Conservation (phyloP, 768 basidiomycete species). For the Terana coerulea region DNA sequence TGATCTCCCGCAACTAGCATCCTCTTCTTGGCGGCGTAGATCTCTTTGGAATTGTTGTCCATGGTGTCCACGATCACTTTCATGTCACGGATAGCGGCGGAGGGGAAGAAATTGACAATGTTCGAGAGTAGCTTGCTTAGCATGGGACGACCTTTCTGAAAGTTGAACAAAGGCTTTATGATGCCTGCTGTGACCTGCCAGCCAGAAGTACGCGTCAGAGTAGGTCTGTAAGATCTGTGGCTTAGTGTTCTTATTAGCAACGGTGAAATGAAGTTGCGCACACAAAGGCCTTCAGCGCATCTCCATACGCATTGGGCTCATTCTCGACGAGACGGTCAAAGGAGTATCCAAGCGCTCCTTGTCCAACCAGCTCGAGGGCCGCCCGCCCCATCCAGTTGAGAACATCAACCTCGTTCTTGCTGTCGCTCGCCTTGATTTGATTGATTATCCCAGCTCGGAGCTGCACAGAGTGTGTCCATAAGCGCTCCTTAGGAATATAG, state of each 20-base stretch:
- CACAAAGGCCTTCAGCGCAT: constrained; percentile 5
- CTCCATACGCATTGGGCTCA: neutral
- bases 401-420: constrained; percentile 11
- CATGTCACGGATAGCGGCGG: no score
- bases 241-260: neutral
- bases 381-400: constrained; percentile 15
- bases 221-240: no score
- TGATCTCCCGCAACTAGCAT: constrained; percentile 17
- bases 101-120: no score
- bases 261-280: neutral
- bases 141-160: no score
- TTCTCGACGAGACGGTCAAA: constrained; percentile 9
- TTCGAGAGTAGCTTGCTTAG: no score
- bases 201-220: no score
- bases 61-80: constrained; percentile 15
- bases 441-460: constrained; percentile 13
- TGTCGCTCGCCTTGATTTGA: neutral
- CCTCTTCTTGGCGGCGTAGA: constrained; percentile 17
- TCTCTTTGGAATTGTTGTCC: constrained; percentile 12
- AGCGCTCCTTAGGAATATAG: neutral
- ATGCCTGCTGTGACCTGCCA: no score
- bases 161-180: no score
- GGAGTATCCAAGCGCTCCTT: constrained; percentile 13
- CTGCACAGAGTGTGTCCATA: neutral
- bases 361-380: no score